These are phyloP conservation scores for Stereocaulon alpinum DNA, from an alignment of 495 filamentous ascomycete species.

Conservation along the genomic window DNA sequence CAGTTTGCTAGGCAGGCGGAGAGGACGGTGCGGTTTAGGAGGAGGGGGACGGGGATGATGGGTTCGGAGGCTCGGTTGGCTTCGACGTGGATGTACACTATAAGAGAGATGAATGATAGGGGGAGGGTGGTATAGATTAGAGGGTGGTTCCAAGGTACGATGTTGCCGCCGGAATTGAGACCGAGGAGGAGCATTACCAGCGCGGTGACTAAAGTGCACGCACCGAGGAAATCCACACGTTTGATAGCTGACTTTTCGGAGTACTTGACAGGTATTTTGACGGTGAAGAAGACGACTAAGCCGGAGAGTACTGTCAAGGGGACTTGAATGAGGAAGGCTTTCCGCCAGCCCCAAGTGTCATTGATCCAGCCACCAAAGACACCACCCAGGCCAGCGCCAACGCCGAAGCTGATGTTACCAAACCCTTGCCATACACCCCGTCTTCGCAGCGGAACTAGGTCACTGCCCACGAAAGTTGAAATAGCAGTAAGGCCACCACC, in stretches of 20 bases:
- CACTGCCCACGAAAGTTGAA: slow-evolving; percentile 68
- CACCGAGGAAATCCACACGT: slow-evolving; percentile 59
- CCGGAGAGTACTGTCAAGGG: slow-evolving; percentile 54
- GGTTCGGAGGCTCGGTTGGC: slow-evolving; percentile 47
- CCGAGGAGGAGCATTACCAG: slow-evolving; percentile 58
- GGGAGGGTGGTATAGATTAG: slow-evolving; percentile 50
- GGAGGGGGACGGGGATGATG: slow-evolving; percentile 57
- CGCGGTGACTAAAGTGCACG: slow-evolving; percentile 44
- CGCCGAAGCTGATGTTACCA: slow-evolving; percentile 65
- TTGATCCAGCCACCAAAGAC: slow-evolving; percentile 76
- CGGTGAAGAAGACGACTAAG: slow-evolving; percentile 52
- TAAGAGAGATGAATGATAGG: slow-evolving; percentile 43
- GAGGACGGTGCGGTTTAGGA: slow-evolving; percentile 52
- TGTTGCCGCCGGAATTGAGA: slow-evolving; percentile 62
- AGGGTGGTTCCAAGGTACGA: slow-evolving; percentile 63
- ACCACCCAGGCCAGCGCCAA: slow-evolving; percentile 60
- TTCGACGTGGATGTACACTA: slow-evolving; percentile 49
- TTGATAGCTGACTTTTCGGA: slow-evolving; percentile 51
- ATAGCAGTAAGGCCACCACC: slow-evolving; percentile 79
- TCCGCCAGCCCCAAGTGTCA: slow-evolving; percentile 63
- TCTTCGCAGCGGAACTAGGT: slow-evolving; percentile 72
- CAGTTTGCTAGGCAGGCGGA: slow-evolving; percentile 57
- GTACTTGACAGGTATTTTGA: slow-evolving; percentile 67
- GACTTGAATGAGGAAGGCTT: slow-evolving; percentile 75
- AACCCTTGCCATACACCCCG: slow-evolving; percentile 80